These are phyloP conservation scores for Gossypium anomalum DNA, from an alignment of 345 rosid species.

Conservation along the genomic window DNA sequence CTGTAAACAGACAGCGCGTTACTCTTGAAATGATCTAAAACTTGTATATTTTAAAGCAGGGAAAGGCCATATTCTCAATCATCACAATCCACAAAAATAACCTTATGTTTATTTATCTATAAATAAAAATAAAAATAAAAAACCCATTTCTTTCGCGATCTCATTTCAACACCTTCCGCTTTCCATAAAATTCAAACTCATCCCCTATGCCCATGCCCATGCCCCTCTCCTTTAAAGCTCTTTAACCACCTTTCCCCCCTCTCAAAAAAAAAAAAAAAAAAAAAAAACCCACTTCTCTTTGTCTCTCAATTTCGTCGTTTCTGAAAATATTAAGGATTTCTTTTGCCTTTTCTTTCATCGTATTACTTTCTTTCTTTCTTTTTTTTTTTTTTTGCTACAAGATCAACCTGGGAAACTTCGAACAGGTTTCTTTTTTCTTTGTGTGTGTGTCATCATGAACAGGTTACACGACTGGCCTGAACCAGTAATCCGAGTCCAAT, in stretches of 20 bases:
- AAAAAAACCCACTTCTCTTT: not conserved
- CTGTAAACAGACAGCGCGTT: too few relatives aligned
- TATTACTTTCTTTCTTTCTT: not conserved
- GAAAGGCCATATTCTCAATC: too few relatives aligned
- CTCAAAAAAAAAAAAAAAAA: too few relatives aligned
- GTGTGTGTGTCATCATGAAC: slow-evolving; percentile 25
- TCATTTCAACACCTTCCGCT: slow-evolving; percentile 24
- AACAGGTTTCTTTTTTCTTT: not conserved
- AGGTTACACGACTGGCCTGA: slow-evolving; percentile 87
- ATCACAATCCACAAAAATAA: too few relatives aligned
- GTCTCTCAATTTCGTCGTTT: not conserved
- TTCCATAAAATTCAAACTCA: not conserved
- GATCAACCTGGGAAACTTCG: not conserved
- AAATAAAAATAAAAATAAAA: not conserved
- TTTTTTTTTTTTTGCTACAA: not conserved
- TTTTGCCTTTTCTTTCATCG: not conserved
- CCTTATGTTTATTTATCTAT: too few relatives aligned
- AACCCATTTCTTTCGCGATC: slow-evolving; percentile 36
- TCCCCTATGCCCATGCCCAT: not conserved
- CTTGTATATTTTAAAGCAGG: too few relatives aligned
- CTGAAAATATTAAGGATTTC: not conserved
- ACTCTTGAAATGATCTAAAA: too few relatives aligned
- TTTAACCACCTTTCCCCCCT: not conserved
- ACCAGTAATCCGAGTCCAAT: slow-evolving; percentile 87
- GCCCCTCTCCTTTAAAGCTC: not conserved